phyloP scores from a whole-genome alignment of 1,284 basidiomycete species.

The Malassezia sp. region DNA sequence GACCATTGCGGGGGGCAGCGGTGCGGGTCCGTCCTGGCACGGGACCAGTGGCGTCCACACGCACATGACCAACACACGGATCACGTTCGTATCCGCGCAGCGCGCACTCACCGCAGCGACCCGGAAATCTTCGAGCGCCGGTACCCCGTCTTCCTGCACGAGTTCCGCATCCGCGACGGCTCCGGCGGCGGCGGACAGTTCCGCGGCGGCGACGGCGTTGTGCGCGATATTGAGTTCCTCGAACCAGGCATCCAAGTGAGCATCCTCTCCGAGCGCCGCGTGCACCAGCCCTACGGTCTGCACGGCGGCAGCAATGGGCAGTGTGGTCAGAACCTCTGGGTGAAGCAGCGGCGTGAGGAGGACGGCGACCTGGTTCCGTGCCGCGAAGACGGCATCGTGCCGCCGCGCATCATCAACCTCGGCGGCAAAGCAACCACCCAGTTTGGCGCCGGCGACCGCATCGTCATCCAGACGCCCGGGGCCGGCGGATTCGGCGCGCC shows the following conservation, averaged over 20 bases:
- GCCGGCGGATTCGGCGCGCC: conserved; percentile 75
- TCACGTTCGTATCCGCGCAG: too few relatives aligned
- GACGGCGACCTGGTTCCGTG: conserved; percentile 56
- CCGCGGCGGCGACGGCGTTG: conserved; percentile 73
- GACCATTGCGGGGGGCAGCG: conserved; percentile 83
- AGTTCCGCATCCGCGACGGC: conserved; percentile 65
- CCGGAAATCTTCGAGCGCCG: conserved; percentile 83
- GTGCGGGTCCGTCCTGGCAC: conserved; percentile 79
- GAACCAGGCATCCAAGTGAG: conserved; percentile 67
- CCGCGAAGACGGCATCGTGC: conserved; percentile 27
- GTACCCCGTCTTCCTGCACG: conserved; percentile 72
- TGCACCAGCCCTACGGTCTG: conserved; percentile 77
- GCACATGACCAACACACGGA: conserved; percentile 80
- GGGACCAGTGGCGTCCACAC: conserved; percentile 52
- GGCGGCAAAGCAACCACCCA: conserved; percentile 80
- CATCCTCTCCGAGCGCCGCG: conserved; percentile 75
- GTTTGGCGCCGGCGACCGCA: conserved; percentile 71
- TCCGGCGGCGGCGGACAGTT: conserved; percentile 69
- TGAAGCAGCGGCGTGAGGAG: conserved; percentile 61
- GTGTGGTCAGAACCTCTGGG: conserved; percentile 76
- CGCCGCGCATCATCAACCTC: conserved; percentile 64
- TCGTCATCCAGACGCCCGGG: conserved; percentile 78
- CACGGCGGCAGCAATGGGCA: conserved; percentile 68
- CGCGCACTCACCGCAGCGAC: too few relatives aligned
- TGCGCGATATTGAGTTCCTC: conserved; percentile 76